Evolutionary conservation across 2,329 filamentous ascomycete species (phyloP).

Genomic region (Pseudodiploospora longispora): DNA sequence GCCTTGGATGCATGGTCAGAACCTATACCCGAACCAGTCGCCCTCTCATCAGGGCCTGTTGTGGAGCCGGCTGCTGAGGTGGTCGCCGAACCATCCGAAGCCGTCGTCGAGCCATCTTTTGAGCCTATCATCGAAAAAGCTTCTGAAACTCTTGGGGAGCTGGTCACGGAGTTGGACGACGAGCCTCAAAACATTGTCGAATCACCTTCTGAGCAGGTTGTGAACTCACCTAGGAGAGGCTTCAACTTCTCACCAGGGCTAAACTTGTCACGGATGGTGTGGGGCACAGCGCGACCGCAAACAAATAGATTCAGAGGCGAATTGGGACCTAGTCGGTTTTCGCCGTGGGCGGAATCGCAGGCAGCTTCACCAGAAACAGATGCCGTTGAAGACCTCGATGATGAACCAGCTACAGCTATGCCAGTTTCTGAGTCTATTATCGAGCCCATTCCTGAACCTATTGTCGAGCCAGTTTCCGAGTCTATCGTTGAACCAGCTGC

Average conservation of each 20-base stretch:
- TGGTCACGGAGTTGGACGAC: not conserved
- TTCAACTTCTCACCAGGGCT: conserved; percentile 73
- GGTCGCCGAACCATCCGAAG: not conserved
- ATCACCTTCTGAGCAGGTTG: not conserved
- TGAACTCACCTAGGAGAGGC: conserved; percentile 39
- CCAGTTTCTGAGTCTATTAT: not conserved
- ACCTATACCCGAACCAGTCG: not conserved
- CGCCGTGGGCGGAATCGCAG: conserved; percentile 95
- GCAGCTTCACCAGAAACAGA: conserved; percentile 87
- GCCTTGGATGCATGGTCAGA: not conserved
- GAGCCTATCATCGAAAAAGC: too few relatives aligned
- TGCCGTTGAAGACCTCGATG: too few relatives aligned
- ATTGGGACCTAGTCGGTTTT: conserved; percentile 96
- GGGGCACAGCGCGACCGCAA: conserved; percentile 93
- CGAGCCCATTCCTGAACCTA: not conserved
- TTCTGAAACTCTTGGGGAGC: too few relatives aligned
- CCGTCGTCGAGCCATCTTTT: too few relatives aligned
- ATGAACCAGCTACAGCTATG: not conserved
- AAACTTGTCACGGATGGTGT: conserved; percentile 94
- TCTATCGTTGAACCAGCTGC: not conserved
- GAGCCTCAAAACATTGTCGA: not conserved
- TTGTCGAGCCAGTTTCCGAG: not conserved
- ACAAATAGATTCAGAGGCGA: conserved; percentile 95
- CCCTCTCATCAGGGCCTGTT: not conserved
- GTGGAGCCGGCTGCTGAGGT: not conserved